These are phyloP conservation scores for Entonaema liquescens DNA, from an alignment of 495 filamentous ascomycete species.

Conservation along the genomic window DNA sequence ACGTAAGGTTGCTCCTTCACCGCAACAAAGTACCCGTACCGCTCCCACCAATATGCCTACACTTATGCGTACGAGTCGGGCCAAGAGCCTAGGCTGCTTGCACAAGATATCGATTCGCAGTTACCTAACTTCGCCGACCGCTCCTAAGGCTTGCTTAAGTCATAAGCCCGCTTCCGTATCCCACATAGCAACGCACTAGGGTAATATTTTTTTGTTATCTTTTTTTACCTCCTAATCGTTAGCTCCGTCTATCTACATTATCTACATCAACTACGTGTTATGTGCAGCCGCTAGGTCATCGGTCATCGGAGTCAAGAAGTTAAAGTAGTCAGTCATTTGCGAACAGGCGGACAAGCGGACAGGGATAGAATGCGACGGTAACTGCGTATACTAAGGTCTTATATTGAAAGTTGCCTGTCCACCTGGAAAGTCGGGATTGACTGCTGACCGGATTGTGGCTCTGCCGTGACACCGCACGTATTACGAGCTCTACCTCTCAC, in stretches of 20 bases:
- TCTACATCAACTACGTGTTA: background rate
- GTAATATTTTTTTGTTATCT: background rate
- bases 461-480: conserved; percentile 32
- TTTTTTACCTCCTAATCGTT: conserved; percentile 1
- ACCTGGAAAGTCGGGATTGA: conserved; percentile 40
- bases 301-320: conserved; percentile 42
- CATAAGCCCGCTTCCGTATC: conserved; percentile 34
- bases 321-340: conserved; percentile 24
- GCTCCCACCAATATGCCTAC: conserved; percentile 20
- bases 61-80: conserved; percentile 5
- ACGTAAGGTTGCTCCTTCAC: conserved; percentile 35
- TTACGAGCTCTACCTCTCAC: background rate
- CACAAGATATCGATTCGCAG: conserved; percentile 34
- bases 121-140: conserved; percentile 30
- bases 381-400: conserved; percentile 13
- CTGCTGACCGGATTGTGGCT: conserved; percentile 42
- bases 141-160: conserved; percentile 38
- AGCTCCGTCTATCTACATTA: conserved; percentile 12
- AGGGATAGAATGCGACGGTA: conserved; percentile 20
- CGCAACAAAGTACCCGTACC: conserved; percentile 37
- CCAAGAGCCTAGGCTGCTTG: conserved; percentile 26
- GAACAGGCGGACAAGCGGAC: background rate
- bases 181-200: conserved; percentile 1
- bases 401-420: conserved; percentile 11
- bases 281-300: conserved; percentile 1